phyloP scores from a whole-genome alignment of 2,329 filamentous ascomycete species.

The Xylariaceae sp. region DNA sequence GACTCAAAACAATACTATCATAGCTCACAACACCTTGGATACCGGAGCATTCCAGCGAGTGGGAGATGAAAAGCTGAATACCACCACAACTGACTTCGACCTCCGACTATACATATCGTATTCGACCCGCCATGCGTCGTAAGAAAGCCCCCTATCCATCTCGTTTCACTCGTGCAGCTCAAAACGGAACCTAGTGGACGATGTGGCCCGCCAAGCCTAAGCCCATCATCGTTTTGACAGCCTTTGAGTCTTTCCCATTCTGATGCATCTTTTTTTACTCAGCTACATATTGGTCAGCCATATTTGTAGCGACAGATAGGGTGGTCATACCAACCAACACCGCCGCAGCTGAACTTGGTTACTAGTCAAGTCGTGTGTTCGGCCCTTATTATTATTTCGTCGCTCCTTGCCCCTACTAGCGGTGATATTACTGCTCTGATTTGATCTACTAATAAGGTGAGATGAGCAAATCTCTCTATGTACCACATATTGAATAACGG shows the following conservation, averaged over 20 bases:
- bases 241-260: background rate
- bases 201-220: background rate
- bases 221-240: background rate
- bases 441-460: conserved; percentile 31
- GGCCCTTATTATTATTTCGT: background rate
- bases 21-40: background rate
- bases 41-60: conserved; percentile 15
- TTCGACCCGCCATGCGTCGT: background rate
- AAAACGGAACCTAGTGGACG: background rate
- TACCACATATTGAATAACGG: conserved; percentile 33
- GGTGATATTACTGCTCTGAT: conserved; percentile 28
- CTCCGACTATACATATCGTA: background rate
- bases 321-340: background rate
- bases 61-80: conserved; percentile 13
- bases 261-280: background rate
- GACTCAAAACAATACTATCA: conserved; percentile 10
- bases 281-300: conserved; percentile 2
- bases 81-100: background rate
- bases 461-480: conserved; percentile 41
- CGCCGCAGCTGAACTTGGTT: background rate
- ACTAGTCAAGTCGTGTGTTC: background rate
- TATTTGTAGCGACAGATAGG: conserved; percentile 1
- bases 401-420: background rate
- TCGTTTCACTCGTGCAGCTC: background rate
- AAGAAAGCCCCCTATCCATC: background rate